phyloP scores from a whole-genome alignment of 495 filamentous ascomycete genomes.

The Melanomma pulvis-pyrius region DNA sequence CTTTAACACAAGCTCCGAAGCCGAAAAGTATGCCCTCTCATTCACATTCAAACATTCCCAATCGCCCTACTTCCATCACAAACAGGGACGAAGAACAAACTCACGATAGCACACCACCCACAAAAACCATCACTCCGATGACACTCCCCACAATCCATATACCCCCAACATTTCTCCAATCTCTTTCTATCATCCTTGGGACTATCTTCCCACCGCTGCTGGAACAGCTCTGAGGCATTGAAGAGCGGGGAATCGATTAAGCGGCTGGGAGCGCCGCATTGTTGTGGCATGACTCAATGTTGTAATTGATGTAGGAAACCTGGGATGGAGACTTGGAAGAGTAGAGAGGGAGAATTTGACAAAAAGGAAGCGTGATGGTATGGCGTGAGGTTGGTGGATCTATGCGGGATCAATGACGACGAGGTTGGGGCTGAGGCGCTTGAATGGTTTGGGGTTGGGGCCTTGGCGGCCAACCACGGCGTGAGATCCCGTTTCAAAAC shows the following conservation, averaged over 20 bases:
- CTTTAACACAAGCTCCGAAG: background rate
- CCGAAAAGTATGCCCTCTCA: background rate
- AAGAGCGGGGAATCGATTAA: background rate
- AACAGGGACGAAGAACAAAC: slow-evolving; percentile 37
- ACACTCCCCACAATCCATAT: slow-evolving; percentile 37
- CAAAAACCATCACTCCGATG: slow-evolving; percentile 43
- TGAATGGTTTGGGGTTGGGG: background rate
- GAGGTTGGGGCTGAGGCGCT: background rate
- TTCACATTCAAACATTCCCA: too few species aligned
- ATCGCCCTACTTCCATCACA: too few species aligned
- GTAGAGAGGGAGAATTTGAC: too few species aligned
- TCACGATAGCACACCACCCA: slow-evolving; percentile 61
- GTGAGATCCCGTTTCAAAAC: background rate
- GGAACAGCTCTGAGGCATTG: slow-evolving; percentile 6
- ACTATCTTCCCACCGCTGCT: slow-evolving; percentile 28
- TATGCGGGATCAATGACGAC: background rate
- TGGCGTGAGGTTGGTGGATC: background rate
- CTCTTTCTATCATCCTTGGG: slow-evolving; percentile 29
- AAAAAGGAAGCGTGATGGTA: background rate
- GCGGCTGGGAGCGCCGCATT: background rate
- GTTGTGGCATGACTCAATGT: background rate
- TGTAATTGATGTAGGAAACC: background rate
- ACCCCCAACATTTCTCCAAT: slow-evolving; percentile 34
- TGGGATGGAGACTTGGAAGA: background rate
- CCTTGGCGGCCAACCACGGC: background rate